Percentiles rank a stretch among this genome's conserved stretches.
Evolutionary conservation across 2,329 filamentous ascomycete genomes (phyloP).

Genomic region (Akanthomyces uredinophilus): DNA sequence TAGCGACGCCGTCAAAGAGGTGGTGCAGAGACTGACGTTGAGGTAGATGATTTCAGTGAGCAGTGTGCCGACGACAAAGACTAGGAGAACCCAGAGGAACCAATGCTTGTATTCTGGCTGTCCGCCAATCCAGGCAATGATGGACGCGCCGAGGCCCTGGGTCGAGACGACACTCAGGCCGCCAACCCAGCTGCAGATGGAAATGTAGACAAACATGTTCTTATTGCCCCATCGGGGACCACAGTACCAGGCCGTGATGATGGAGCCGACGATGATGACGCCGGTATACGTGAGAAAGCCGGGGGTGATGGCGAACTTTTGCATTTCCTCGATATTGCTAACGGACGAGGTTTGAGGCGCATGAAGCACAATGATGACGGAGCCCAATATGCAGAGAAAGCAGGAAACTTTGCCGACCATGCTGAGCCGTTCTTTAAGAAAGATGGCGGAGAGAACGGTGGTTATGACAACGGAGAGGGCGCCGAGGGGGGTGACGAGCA

Average conservation of each 20-base stretch:
- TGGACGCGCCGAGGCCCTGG: slow-evolving; percentile 85
- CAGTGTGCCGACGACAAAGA: slow-evolving; percentile 85
- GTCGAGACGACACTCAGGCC: slow-evolving; percentile 92
- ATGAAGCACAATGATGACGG: slow-evolving; percentile 90
- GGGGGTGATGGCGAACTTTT: slow-evolving; percentile 76
- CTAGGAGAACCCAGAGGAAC: slow-evolving; percentile 89
- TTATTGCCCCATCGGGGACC: slow-evolving; percentile 89
- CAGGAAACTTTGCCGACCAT: slow-evolving; percentile 95
- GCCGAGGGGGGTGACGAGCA: slow-evolving; percentile 87
- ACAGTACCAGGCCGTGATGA: slow-evolving; percentile 70
- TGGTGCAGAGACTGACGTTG: slow-evolving; percentile 63
- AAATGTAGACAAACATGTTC: slow-evolving; percentile 96
- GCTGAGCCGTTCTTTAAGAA: slow-evolving; percentile 90
- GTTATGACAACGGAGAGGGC: slow-evolving; percentile 90
- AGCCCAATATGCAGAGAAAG: slow-evolving; percentile 90
- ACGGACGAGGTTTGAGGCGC: slow-evolving; percentile 83
- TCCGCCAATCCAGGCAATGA: slow-evolving; percentile 79
- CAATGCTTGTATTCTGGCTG: slow-evolving; percentile 91
- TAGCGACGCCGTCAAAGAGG: slow-evolving; percentile 23
- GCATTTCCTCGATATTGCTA: slow-evolving; percentile 85
- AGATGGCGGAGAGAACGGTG: slow-evolving; percentile 86
- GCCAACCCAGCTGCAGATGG: slow-evolving; percentile 91
- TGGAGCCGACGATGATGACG: slow-evolving; percentile 69
- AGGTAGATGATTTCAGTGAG: slow-evolving; percentile 92
- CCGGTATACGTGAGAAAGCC: slow-evolving; percentile 84